Evolutionary conservation across 2,329 filamentous ascomycete species (phyloP), one percentile per base, ranked within the genome.

Genomic region (Aquanectria penicillioides): DNA sequence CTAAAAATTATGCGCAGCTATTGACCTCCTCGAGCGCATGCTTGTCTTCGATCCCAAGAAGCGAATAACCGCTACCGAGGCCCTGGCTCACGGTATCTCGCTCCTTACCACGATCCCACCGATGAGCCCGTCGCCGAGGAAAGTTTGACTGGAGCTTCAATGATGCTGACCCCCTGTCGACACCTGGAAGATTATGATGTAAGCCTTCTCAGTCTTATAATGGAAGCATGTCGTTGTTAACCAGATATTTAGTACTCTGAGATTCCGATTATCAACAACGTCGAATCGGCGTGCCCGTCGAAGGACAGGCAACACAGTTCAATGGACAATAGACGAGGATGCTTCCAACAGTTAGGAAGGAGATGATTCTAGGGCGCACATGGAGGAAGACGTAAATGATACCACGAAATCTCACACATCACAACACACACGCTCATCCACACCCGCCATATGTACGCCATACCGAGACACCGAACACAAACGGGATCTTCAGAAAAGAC

Each of bases 131-230:
- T 93, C 13, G 92, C 95, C 18, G 92, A 97, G 61, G 94, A 97
- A 97, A 97, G 81, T 99, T 99, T 71, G 95, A 99, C 76, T 99
- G 95, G 95, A 97, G 94, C 51, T 99, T 99, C 81, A 98, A 98
- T 77, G 95, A 99, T 71, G 95, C 94, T 43, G 95, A 99, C 74
- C 82, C 99, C 94, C 95, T 1, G 94, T 98, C 47, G 95, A 99
- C 74, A 97, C 94, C n/a, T 99, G 95, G 95, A 99, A 99, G 83
- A 97, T 99, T 75, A 99, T 98, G 95, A 99, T 99, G 95, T 97
- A 84, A 74, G 90, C 76, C 22, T 33, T 59, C 29, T 50, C 13
- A 18, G 36, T 8, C 6, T 20, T 38, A n/a, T 12, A 15, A 13
- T 20, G 29, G 12, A 18, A 4, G 6, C 12, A 20, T 10, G 1